Evolutionary conservation across 352 stramenopile species (phyloP), one percentile per base, ranked within the genome.

Genomic region (Phytophthora uliginosa): DNA sequence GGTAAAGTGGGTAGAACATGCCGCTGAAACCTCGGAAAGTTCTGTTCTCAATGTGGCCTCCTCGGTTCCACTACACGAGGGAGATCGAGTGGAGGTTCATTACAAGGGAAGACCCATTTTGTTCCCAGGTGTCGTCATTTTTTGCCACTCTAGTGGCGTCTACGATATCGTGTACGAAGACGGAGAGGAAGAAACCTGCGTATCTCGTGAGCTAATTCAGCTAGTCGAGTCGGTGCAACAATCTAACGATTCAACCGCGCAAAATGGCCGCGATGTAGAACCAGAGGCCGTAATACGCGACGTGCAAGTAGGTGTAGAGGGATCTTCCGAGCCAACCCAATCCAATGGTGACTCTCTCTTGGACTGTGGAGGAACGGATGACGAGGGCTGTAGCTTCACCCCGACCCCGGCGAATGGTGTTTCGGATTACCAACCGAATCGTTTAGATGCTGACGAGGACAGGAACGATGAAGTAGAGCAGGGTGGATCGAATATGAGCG

Each of bases 131-230:
- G 22, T 57, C 36, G 63, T 79, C 13, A 40, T 48, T 22, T 53
- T 63, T 51, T 67, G 62, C 20, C 66, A 70, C 58, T 17, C 33
- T 20, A 71, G 70, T 13, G 52, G n/a, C 20, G 34, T 33, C 24
- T 80, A 70, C 38, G 74, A 81, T 24, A 28, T 85, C 1, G 10
- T 55, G 1, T 77, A 83, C 36, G 65, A 79, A 34, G 76, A 82
- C 20, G 80, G 75, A 4, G 68, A 78, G 38, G 45, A 71, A 12
- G 75, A 85, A 26, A 62, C 38, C 7, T 66, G 71, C 22, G 71
- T 87, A 2, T 36, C 40, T 45, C 59, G 56, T 3, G 65, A 77
- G 6, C 56, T 74, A 18, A 84, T 85, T 57, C 66, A 69, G 7
- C 42, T 63, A 3, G 18, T 66, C 12, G 56, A 66, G 9, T 17